phyloP scores from a whole-genome alignment of 352 stramenopile species.

The Globisporangium cylindrosporum region DNA sequence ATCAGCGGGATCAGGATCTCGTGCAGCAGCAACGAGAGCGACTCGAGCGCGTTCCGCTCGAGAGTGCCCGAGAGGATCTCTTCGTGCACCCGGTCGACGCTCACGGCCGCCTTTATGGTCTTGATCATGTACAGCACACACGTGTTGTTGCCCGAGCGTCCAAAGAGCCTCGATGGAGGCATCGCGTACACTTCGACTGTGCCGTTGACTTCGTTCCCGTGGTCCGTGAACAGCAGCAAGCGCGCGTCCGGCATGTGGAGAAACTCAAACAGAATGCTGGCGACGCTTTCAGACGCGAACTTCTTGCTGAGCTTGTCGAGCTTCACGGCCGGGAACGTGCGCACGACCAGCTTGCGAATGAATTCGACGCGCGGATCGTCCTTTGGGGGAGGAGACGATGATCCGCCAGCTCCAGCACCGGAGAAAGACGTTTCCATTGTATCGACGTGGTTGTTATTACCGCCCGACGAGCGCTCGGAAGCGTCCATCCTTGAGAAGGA shows the following conservation, averaged over 20 bases:
- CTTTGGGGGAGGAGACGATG: constrained; percentile 21
- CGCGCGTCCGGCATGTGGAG: constrained; percentile 56
- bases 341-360: constrained; percentile 56
- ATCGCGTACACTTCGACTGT: constrained; percentile 59
- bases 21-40: constrained; percentile 64
- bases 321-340: constrained; percentile 67
- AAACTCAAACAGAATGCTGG: constrained; percentile 67
- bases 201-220: constrained; percentile 50
- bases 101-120: constrained; percentile 60
- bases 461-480: background rate
- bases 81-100: constrained; percentile 53
- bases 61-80: constrained; percentile 74
- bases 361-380: constrained; percentile 68
- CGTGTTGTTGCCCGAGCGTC: constrained; percentile 7
- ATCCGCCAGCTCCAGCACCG: background rate
- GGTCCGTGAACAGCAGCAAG: constrained; percentile 71
- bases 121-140: constrained; percentile 80
- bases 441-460: background rate
- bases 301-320: constrained; percentile 50
- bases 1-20: constrained; percentile 77
- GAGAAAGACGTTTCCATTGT: background rate
- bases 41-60: constrained; percentile 74
- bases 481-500: background rate
- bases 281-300: constrained; percentile 62
- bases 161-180: constrained; percentile 52